Evolutionary conservation across 2,329 filamentous ascomycete genomes (phyloP).

Genomic region (Clonostachys sp.): DNA sequence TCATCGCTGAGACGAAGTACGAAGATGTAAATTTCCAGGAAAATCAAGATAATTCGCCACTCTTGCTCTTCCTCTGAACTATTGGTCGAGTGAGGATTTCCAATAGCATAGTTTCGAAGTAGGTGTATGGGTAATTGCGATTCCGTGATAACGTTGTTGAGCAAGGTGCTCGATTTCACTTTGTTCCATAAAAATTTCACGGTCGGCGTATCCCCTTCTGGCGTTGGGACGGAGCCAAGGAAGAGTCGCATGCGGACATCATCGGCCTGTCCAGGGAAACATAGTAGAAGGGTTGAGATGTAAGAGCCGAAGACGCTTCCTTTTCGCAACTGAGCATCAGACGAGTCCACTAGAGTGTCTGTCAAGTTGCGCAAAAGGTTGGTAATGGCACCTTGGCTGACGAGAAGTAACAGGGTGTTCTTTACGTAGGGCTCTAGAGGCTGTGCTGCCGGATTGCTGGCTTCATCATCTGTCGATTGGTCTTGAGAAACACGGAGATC

Average conservation of each 20-base stretch:
- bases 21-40: slow-evolving; percentile 92
- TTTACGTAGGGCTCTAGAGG: slow-evolving; percentile 53
- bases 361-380: slow-evolving; percentile 26
- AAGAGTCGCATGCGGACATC: slow-evolving; percentile 95
- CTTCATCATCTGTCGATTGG: slow-evolving; percentile 5
- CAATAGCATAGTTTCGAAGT: slow-evolving; percentile 21
- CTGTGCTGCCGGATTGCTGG: slow-evolving; percentile 9
- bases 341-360: slow-evolving; percentile 18
- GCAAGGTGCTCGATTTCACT: slow-evolving; percentile 37
- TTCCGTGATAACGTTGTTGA: slow-evolving; percentile 19
- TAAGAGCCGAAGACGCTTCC: slow-evolving; percentile 77
- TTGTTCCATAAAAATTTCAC: slow-evolving; percentile 75
- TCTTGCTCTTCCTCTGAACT: slow-evolving; percentile 42
- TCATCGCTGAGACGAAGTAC: slow-evolving; percentile 91
- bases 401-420: slow-evolving; percentile 62
- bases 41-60: slow-evolving; percentile 85
- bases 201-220: slow-evolving; percentile 51
- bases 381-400: slow-evolving; percentile 72
- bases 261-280: slow-evolving; percentile 76
- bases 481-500: slow-evolving; percentile 10
- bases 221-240: slow-evolving; percentile 37
- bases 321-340: slow-evolving; percentile 19
- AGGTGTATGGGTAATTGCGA: slow-evolving; percentile 18
- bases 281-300: slow-evolving; percentile 76
- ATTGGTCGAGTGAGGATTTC: slow-evolving; percentile 14